Evolutionary conservation across 345 rosid species (phyloP).

Genomic region (Anastatica hierochuntica): DNA sequence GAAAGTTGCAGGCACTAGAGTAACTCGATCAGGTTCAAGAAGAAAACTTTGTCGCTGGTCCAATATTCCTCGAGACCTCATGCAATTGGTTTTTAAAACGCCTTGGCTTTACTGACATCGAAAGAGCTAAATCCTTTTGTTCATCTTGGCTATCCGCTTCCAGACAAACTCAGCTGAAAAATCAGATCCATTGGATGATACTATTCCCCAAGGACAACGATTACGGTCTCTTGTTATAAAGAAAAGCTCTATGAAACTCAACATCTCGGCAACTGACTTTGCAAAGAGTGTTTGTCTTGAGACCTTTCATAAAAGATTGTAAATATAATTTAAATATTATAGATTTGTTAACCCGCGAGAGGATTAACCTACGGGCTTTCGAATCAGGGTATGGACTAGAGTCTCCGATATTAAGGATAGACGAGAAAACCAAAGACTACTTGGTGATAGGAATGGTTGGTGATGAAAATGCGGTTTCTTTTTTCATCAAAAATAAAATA

Average conservation of each 20-base stretch:
- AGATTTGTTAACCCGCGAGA: background rate
- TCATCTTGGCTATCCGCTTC: background rate
- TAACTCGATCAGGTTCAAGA: no score
- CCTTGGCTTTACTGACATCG: background rate
- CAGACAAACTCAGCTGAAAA: background rate
- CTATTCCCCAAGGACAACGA: background rate
- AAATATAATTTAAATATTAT: background rate
- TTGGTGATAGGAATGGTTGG: background rate
- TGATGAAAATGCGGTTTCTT: background rate
- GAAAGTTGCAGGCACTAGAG: no score
- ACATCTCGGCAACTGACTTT: background rate
- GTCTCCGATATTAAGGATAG: background rate
- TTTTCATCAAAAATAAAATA: no score
- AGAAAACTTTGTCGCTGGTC: background rate
- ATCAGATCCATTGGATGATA: slow-evolving; percentile 4
- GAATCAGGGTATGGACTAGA: background rate
- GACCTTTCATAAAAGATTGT: background rate
- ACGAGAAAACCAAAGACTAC: background rate
- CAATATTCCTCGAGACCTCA: background rate
- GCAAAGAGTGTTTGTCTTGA: background rate
- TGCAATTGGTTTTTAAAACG: background rate
- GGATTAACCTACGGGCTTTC: background rate
- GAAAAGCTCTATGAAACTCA: background rate
- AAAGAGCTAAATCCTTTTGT: background rate
- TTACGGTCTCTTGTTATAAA: background rate